A percentile compares a stretch with the other conserved stretches of the same genome.
These are phyloP conservation scores for Cucurbita maxima DNA, from an alignment of 306 rosid species.

Conservation along the genomic window DNA sequence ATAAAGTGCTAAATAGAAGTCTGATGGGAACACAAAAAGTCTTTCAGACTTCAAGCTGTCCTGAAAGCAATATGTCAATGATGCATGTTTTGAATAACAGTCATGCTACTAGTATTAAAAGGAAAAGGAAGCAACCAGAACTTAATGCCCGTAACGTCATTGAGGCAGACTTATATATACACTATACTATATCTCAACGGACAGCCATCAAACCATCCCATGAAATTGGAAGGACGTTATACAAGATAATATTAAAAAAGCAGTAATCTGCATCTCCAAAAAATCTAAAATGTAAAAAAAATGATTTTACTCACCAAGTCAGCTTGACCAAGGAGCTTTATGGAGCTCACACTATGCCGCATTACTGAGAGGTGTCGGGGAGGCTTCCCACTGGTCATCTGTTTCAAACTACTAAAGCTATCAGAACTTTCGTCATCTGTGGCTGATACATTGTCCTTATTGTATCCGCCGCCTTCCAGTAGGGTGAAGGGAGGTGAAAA, in stretches of 20 bases:
- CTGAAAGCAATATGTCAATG: not conserved
- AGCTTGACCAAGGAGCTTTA: constrained; percentile 20
- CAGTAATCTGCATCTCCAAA: not conserved
- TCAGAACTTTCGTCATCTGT: constrained; percentile 27
- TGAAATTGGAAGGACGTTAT: not conserved
- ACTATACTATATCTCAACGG: not conserved
- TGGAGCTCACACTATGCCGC: constrained; percentile 46
- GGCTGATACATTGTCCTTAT: constrained; percentile 26
- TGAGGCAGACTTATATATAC: not conserved
- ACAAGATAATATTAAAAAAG: not conserved
- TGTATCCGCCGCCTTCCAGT: constrained; percentile 31
- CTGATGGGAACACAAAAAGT: not conserved
- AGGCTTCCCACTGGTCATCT: constrained; percentile 35
- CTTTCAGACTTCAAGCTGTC: not conserved
- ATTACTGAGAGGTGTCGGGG: constrained; percentile 37
- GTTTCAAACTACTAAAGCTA: constrained; percentile 22
- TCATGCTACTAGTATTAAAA: not conserved
- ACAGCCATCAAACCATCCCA: not conserved
- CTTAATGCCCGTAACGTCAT: not conserved
- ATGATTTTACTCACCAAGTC: constrained; percentile 31
- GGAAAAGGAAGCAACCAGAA: not conserved
- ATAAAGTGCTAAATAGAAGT: not conserved
- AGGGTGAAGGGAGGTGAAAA: constrained; percentile 31
- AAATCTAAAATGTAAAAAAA: not conserved
- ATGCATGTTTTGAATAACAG: not conserved